These are phyloP conservation scores for Arthrobotrys entomopaga DNA, from an alignment of 2,329 filamentous ascomycete species.

Conservation along the genomic window DNA sequence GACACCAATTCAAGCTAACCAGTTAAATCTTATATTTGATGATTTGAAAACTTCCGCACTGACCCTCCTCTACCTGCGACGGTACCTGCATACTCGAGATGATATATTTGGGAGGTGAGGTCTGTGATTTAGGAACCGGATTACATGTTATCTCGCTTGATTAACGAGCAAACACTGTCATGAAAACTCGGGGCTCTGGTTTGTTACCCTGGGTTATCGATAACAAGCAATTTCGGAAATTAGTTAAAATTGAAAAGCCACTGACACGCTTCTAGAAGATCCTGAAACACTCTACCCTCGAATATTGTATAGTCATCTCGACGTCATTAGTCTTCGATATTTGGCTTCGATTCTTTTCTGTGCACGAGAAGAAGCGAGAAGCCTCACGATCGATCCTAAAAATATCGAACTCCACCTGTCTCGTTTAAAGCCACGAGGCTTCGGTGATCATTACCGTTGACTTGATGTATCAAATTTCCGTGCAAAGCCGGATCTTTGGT, in stretches of 20 bases:
- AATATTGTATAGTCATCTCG: slow-evolving; percentile 21
- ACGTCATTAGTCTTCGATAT: slow-evolving; percentile 29
- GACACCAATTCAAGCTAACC: slow-evolving; percentile 28
- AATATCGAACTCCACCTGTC: slow-evolving; percentile 9
- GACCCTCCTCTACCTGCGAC: slow-evolving; percentile 42
- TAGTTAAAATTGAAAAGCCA: slow-evolving; percentile 11
- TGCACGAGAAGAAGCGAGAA: no score
- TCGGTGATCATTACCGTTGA: neutral
- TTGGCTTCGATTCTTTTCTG: neutral
- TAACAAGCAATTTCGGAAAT: slow-evolving; percentile 12
- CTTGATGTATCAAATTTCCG: slow-evolving; percentile 10
- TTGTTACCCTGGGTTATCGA: slow-evolving; percentile 28
- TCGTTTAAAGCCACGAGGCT: neutral
- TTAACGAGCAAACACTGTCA: slow-evolving; percentile 4
- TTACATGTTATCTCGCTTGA: slow-evolving; percentile 37
- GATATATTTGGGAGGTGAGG: slow-evolving; percentile 48
- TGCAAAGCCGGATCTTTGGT: neutral
- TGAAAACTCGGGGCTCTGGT: neutral
- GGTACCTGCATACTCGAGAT: slow-evolving; percentile 54
- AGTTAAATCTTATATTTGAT: slow-evolving; percentile 14
- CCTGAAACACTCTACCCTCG: slow-evolving; percentile 44
- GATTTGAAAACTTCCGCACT: slow-evolving; percentile 40
- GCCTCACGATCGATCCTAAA: slow-evolving; percentile 17
- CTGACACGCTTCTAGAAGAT: slow-evolving; percentile 50
- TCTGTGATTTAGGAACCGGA: slow-evolving; percentile 42